These are phyloP conservation scores for Fusarium lateritium DNA, from an alignment of 2,329 filamentous ascomycete genomes.

Conservation along the genomic window DNA sequence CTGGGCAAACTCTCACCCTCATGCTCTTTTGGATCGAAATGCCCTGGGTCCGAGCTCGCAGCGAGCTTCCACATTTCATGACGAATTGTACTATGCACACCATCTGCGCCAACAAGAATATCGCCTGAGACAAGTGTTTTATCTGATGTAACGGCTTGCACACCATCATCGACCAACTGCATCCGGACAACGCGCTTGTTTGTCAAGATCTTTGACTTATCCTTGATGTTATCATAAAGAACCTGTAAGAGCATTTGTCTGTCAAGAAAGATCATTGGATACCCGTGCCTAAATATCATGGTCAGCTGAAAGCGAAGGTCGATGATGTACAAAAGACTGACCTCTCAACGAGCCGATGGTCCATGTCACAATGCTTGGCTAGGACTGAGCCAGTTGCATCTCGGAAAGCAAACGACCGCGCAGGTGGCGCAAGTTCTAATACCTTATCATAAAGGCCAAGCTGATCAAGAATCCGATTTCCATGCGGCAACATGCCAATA, in stretches of 20 bases:
- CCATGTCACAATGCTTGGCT: background rate
- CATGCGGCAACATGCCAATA: constrained; percentile 10
- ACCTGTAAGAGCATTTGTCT: constrained; percentile 7
- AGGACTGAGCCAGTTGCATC: background rate
- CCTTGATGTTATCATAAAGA: background rate
- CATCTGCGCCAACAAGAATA: constrained; percentile 6
- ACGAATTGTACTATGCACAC: background rate
- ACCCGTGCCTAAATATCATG: background rate
- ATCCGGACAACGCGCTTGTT: background rate
- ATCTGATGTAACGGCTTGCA: background rate
- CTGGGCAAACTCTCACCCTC: background rate
- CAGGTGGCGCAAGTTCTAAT: background rate
- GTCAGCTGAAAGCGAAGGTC: background rate
- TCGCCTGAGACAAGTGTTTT: background rate
- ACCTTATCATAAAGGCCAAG: background rate
- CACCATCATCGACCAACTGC: background rate
- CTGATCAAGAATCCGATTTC: constrained; percentile 5
- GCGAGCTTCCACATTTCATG: background rate
- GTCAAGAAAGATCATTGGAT: background rate
- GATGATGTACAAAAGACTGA: background rate
- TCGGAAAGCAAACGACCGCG: background rate
- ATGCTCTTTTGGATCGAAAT: background rate
- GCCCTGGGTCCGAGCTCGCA: background rate
- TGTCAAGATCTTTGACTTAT: constrained; percentile 2
- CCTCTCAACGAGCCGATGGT: background rate